Evolutionary conservation across 2,329 filamentous ascomycete species (phyloP), one percentile per base, ranked within the genome.

Genomic region (Fusarium irregulare): DNA sequence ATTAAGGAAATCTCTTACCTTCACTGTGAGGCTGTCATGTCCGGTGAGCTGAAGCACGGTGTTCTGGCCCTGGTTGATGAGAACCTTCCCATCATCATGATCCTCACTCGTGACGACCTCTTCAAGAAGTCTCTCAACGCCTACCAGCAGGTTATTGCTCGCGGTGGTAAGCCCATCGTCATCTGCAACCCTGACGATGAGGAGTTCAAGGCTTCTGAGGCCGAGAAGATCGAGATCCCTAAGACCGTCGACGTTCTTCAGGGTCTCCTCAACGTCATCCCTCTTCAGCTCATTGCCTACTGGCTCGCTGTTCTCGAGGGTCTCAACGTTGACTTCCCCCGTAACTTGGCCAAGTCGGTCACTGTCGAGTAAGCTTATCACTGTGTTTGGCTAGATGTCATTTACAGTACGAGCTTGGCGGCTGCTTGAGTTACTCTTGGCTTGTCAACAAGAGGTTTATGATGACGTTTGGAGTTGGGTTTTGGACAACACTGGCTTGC

Each of bases 1-100:
- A 99, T 99, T 83, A 99, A 99, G 89, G 96, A 99, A 85, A 99
- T 99, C 77, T 98, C 95, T 20, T 99, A 99, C 83, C 92, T 99
- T 64, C 96, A 99, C 84, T 99, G 96, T 83, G 96, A 99, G 85
- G 96, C 96, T 76, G 96, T 99, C 86, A 99, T 99, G 96, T 98
- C 96, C 71, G 96, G 96, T 83, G 96, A 99, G 85, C 89, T 99
- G 77, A 99, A 99, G 89, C 96, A 99, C 83, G 96, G 96, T 87
- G 96, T 99, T 55, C 86, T 99, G 79, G 96, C 96, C 56, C 88
- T 99, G 69, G 96, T 99, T 64, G 96, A 99, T 77, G 96, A 99
- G 88, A 95, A 97, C 83, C 89, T 99, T 40, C 96, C 96, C 68
- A 99, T 99, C 81, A 97, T 99, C 83, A 99, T 99, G 96, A 98